Percentiles rank a stretch among this genome's conserved stretches.
phyloP scores from a whole-genome alignment of 2,329 filamentous ascomycete genomes.

The Plectosphaerella sp. region DNA sequence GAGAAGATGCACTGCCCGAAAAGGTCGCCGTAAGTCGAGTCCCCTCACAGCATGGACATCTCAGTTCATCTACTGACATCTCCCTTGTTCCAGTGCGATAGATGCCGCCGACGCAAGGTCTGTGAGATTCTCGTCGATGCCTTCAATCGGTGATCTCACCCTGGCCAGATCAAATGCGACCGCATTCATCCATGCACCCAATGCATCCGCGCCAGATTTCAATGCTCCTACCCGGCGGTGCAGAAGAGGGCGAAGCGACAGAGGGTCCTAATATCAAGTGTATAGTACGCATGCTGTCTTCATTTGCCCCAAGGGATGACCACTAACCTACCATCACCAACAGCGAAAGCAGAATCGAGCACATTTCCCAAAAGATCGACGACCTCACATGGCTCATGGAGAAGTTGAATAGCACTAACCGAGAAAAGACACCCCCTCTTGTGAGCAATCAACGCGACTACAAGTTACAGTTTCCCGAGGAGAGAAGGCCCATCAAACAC shows the following conservation, averaged over 20 bases:
- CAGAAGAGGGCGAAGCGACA: slow-evolving; percentile 5
- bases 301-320: not conserved
- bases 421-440: not conserved
- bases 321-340: not conserved
- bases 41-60: too few relatives aligned
- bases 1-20: not conserved
- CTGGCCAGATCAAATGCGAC: slow-evolving; percentile 4
- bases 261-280: slow-evolving; percentile 3
- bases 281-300: not conserved
- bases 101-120: slow-evolving; percentile 8
- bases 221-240: slow-evolving; percentile 3
- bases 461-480: slow-evolving; percentile 1
- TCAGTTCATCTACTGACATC: not conserved
- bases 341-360: slow-evolving; percentile 5
- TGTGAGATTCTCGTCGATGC: not conserved
- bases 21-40: not conserved
- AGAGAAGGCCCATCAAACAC: not conserved
- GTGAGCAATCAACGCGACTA: not conserved
- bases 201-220: slow-evolving; percentile 1
- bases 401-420: not conserved
- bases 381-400: slow-evolving; percentile 3
- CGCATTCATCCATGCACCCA: slow-evolving; percentile 5
- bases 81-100: slow-evolving; percentile 3
- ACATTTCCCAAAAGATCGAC: slow-evolving; percentile 5
- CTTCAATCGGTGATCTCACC: not conserved